Evolutionary conservation across 2,329 filamentous ascomycete species (phyloP).

Genomic region (Tolypocladium album): DNA sequence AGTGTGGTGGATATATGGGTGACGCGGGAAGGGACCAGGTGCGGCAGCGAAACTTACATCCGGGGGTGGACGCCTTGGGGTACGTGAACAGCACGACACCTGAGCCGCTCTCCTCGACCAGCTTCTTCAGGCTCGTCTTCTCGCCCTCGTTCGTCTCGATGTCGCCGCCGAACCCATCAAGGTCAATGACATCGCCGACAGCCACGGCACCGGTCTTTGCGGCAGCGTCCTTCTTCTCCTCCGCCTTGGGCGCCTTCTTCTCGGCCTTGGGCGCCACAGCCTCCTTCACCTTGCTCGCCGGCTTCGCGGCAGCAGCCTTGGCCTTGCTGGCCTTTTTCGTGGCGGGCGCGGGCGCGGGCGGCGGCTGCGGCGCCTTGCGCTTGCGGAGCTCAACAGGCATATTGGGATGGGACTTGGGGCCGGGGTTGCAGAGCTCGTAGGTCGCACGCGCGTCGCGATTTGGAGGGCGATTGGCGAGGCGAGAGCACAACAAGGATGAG

Average conservation of each 20-base stretch:
- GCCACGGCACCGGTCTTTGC: conserved; percentile 28
- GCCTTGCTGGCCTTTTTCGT: conserved; percentile 29
- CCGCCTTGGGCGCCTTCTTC: conserved; percentile 13
- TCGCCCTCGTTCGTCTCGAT: conserved; percentile 77
- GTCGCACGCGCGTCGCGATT: not conserved
- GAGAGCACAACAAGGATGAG: not conserved
- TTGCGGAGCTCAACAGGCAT: conserved; percentile 52
- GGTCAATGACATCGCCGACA: conserved; percentile 44
- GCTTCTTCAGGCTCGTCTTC: conserved; percentile 67
- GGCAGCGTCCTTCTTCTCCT: conserved; percentile 17
- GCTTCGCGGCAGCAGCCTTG: conserved; percentile 26
- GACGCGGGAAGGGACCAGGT: not conserved
- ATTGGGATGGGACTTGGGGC: conserved; percentile 21
- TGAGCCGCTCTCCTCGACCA: conserved; percentile 72
- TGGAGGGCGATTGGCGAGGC: not conserved
- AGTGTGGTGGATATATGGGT: conserved; percentile 1
- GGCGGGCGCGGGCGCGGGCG: conserved; percentile 32
- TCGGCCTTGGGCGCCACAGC: conserved; percentile 11
- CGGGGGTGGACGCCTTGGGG: conserved; percentile 86
- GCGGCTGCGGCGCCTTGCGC: conserved; percentile 44
- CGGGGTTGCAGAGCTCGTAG: not conserved
- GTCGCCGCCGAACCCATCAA: conserved; percentile 56
- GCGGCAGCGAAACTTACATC: conserved; percentile 55
- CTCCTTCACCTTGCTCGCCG: conserved; percentile 20
- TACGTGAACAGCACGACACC: conserved; percentile 94